Conservation (phyloP, 1,284 basidiomycete species). For the Macrocybe sp. region DNA sequence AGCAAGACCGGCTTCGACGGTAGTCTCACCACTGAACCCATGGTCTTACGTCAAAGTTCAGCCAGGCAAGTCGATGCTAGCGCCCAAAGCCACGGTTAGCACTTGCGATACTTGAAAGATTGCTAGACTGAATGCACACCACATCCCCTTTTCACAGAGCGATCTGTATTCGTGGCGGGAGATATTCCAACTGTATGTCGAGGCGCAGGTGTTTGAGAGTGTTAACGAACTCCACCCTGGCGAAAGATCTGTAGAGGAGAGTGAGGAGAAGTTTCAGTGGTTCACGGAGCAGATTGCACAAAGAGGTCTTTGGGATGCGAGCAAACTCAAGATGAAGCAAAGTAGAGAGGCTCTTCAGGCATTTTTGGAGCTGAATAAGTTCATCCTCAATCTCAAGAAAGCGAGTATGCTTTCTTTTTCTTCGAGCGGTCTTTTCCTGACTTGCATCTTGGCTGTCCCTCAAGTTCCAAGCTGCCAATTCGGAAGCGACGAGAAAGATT, state of each 20-base stretch:
- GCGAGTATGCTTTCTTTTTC: conserved; percentile 25
- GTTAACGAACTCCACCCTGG: conserved; percentile 70
- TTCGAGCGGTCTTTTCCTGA: not conserved
- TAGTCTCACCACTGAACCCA: conserved; percentile 38
- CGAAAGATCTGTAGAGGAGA: conserved; percentile 71
- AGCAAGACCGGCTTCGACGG: conserved; percentile 58
- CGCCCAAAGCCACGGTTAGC: conserved; percentile 26
- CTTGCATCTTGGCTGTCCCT: not conserved
- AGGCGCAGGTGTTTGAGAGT: conserved; percentile 85
- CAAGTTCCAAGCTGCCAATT: conserved; percentile 80
- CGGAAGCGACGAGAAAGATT: conserved; percentile 87
- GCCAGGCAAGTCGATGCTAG: too few species aligned
- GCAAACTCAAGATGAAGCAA: conserved; percentile 58
- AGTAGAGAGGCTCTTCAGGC: conserved; percentile 68
- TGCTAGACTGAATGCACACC: too few species aligned
- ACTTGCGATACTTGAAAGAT: conserved; percentile 27
- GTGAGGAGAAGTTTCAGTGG: conserved; percentile 63
- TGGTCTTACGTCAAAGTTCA: conserved; percentile 28
- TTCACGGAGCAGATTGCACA: conserved; percentile 71
- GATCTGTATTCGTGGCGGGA: conserved; percentile 93
- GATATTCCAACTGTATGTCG: conserved; percentile 86
- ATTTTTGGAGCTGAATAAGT: conserved; percentile 80
- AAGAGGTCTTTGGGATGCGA: conserved; percentile 51
- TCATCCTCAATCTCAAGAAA: conserved; percentile 85
- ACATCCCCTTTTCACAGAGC: conserved; percentile 21